Base-by-base conservation (phyloP, 1,284 basidiomycete species). In the Sporisorium exsertum region DNA sequence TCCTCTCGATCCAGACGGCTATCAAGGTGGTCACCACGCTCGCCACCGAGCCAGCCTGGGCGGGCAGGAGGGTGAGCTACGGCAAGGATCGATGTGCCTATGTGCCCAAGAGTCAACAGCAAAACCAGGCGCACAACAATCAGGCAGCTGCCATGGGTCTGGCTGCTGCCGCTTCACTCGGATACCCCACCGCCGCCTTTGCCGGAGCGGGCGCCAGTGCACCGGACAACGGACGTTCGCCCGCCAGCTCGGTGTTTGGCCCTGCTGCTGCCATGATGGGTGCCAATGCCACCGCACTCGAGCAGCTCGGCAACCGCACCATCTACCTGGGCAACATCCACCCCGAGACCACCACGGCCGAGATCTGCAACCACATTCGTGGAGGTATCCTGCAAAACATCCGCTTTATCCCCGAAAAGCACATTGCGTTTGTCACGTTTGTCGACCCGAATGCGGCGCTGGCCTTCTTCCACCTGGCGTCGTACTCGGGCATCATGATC, bases 321-420 rank as follows among this genome's bases (percentile, higher is more conserved):
- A 79, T 85, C 72, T 85, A 85, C 57, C 72, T 85, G 9, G 83
- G 83, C 57, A 85, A 85, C 69, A 79, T 85, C 57, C 83, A 85
- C 42, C 83, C 80, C 16, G 81, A 84, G 26, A 84, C 83, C 16
- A 85, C 81, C 6, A 80, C 80, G 2, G 83, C 83, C 53, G 83
- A 85, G 69, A 85, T 85, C 64, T 85, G 83, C 78, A 85, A 85
- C 74, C 82, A 84, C 67, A 81, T 85, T 40, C 82, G 83, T 7
- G 83, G 83, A 27, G 83, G 83, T 22, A 82, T 85, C 49, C 60
- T 85, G 60, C 82, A 85, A 62, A 82, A 79, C 52, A 73, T 85
- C 43, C 80, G 83, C 20, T 82, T 79, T 63, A 82, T 85, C 58
- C 71, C 81, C 9, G 83, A 85, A 53, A 79, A 82, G 67, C 83